Evolutionary conservation across 106 monocot species (phyloP).

Genomic region (Agapanthus africanus): DNA sequence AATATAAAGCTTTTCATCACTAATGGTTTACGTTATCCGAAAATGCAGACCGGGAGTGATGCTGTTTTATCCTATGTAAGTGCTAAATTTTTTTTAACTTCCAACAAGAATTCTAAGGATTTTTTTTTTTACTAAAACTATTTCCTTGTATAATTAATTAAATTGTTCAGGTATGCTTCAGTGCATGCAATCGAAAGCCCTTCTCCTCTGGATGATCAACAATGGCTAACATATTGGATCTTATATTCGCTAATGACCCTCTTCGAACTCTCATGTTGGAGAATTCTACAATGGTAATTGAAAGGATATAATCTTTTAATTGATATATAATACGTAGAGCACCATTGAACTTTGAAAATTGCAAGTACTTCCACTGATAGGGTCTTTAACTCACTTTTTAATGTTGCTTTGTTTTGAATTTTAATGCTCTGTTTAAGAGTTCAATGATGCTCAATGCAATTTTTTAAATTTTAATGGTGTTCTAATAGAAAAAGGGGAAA

Average conservation of each 20-base stretch:
- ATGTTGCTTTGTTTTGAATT: neutral
- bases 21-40: neutral
- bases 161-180: constrained; percentile 61
- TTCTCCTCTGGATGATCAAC: constrained; percentile 82
- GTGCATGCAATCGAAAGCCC: constrained; percentile 92
- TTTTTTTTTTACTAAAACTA: neutral
- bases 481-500: too few species aligned
- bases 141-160: neutral
- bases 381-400: too few species aligned
- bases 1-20: neutral
- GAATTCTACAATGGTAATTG: constrained; percentile 61
- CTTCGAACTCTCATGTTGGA: constrained; percentile 83
- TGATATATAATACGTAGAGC: too few species aligned
- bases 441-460: too few species aligned
- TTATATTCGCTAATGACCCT: constrained; percentile 80
- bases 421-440: too few species aligned
- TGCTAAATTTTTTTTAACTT: neutral
- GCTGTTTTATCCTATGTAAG: constrained; percentile 95
- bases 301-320: too few species aligned
- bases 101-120: neutral
- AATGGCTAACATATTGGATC: constrained; percentile 98
- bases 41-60: constrained; percentile 62
- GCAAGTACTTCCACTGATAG: too few species aligned
- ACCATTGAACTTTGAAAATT: too few species aligned
- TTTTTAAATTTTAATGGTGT: too few species aligned